Conservation (phyloP, 306 rosid species). For the Vigna reflexopilosa region DNA sequence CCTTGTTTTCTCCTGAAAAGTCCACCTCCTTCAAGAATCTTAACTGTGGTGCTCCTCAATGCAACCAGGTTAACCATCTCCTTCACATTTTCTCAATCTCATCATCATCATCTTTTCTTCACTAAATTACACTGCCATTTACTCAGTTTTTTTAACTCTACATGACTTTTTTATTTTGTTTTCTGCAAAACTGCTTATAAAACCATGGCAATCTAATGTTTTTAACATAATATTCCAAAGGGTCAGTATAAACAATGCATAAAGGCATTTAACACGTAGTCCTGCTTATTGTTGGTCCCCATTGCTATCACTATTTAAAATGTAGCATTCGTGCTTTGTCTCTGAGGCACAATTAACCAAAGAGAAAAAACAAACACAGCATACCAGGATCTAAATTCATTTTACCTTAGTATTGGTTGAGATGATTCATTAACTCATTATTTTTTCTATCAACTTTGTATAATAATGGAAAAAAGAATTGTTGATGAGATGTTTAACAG, state of each 20-base stretch:
- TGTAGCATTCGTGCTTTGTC: not conserved
- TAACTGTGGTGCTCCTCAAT: conserved; percentile 61
- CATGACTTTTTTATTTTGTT: too few relatives aligned
- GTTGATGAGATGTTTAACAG: too few relatives aligned
- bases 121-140: too few relatives aligned
- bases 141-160: too few relatives aligned
- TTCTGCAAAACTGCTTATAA: too few relatives aligned
- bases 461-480: too few relatives aligned
- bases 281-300: too few relatives aligned
- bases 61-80: conserved; percentile 68
- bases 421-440: not conserved
- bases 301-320: not conserved
- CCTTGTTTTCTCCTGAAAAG: conserved; percentile 55
- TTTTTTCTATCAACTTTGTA: not conserved
- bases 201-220: too few relatives aligned
- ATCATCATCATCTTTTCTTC: too few relatives aligned
- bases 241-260: too few relatives aligned
- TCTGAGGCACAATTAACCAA: not conserved
- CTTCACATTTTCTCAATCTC: not conserved
- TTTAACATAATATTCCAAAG: too few relatives aligned
- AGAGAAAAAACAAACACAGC: not conserved
- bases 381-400: not conserved
- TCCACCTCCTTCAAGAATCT: conserved; percentile 73
- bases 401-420: not conserved
- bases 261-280: too few relatives aligned